Conservation (phyloP, 306 rosid genomes). For the Potentilla sterilis region DNA sequence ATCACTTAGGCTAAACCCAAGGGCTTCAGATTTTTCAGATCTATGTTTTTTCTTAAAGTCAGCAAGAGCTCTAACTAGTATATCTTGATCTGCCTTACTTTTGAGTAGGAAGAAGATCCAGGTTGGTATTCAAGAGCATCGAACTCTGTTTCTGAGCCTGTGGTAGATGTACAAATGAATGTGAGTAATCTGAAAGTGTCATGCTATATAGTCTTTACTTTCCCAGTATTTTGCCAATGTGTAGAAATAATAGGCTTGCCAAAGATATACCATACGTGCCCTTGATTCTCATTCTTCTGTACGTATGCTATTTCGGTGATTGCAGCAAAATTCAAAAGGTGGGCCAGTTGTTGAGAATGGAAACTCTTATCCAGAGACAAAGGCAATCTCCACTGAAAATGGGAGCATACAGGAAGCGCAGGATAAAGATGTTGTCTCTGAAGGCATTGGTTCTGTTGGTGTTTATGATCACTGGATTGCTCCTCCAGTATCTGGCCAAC, state of each 20-base stretch:
- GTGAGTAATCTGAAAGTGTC: constrained; percentile 48
- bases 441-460: constrained; percentile 61
- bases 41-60: constrained; percentile 20
- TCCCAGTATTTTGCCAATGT: not conserved
- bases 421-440: constrained; percentile 75
- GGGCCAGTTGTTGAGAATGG: constrained; percentile 74
- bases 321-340: constrained; percentile 60
- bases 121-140: constrained; percentile 96
- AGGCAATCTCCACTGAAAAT: constrained; percentile 67
- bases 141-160: constrained; percentile 69
- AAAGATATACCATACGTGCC: not conserved
- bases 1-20: not conserved
- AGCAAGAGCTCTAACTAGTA: constrained; percentile 27
- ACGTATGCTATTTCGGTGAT: constrained; percentile 26
- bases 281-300: not conserved
- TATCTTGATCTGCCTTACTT: constrained; percentile 12
- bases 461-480: constrained; percentile 84
- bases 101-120: constrained; percentile 87
- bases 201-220: not conserved
- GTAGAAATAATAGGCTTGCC: not conserved
- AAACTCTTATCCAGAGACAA: constrained; percentile 63
- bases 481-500: constrained; percentile 66
- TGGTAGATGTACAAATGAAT: constrained; percentile 74
- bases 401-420: constrained; percentile 61
- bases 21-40: not conserved